Percentiles rank a stretch among this genome's conserved stretches.
Evolutionary conservation across 2,329 filamentous ascomycete species (phyloP).

Genomic region (Talaromyces islandicus): DNA sequence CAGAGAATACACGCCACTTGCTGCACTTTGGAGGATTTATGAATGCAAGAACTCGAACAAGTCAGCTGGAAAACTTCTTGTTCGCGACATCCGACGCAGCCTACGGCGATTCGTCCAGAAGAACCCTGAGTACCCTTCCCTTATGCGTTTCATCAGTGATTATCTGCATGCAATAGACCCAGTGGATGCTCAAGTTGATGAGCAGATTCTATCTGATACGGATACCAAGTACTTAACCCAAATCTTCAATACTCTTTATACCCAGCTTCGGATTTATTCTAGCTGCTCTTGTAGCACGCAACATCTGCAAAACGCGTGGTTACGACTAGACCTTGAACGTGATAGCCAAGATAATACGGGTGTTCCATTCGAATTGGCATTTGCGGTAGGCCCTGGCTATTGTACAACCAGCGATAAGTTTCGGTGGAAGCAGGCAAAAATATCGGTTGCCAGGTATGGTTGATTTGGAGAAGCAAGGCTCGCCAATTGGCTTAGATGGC

Average conservation of each 20-base stretch:
- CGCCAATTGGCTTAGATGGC: background rate
- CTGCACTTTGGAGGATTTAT: background rate
- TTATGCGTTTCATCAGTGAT: background rate
- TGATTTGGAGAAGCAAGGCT: background rate
- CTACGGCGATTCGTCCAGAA: background rate
- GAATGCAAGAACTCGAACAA: background rate
- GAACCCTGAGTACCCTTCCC: background rate
- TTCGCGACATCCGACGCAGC: background rate
- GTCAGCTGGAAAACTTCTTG: background rate
- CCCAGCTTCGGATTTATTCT: slow-evolving; percentile 2
- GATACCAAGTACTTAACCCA: background rate
- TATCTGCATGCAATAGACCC: background rate
- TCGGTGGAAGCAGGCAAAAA: slow-evolving; percentile 3
- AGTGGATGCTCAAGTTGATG: background rate
- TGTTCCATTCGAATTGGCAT: background rate
- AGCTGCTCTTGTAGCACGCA: background rate
- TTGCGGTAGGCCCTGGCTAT: background rate
- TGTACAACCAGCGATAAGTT: background rate
- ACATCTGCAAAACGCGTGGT: background rate
- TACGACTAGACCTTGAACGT: background rate
- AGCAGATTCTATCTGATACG: background rate
- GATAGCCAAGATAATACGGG: background rate
- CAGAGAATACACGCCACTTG: background rate
- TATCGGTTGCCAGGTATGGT: background rate
- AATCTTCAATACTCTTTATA: background rate